Evolutionary conservation across 2,329 filamentous ascomycete species (phyloP), one percentile per base, ranked within the genome.

Genomic region (Colletotrichum destructivum): DNA sequence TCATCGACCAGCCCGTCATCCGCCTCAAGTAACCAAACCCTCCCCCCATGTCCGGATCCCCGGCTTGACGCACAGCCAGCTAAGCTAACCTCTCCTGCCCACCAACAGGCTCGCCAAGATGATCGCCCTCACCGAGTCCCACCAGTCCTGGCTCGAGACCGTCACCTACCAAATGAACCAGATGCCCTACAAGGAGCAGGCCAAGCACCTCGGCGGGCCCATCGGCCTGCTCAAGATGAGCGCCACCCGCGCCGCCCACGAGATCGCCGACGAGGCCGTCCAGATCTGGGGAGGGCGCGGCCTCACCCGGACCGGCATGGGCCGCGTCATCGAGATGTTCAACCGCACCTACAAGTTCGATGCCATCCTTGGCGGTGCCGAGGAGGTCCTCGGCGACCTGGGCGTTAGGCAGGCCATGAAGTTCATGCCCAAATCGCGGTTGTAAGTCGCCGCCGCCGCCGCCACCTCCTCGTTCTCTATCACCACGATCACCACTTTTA

Each of bases 131-230:
- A 89, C 91, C 75, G 94, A 97, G 81, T 88, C 93, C n/a, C 92
- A 93, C 82, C 94, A 97, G 81, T 89, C 94, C 23, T 97, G 93
- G 93, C 88, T 96, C 60, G 94, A 97, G 81, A 90, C 89, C 52
- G 91, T 96, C 78, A 94, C 94, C 23, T 94, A 94, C 84, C 94
- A 97, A 80, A 97, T 97, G 94, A 92, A 89, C 84, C 87, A 94
- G 80, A 94, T 97, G 93, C 88, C 89, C 44, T 96, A 97, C 82
- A 87, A 88, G 65, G 84, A 96, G 79, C 94, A 97, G 81, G 86
- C 92, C 31, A 90, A 90, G 78, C 88, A 92, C 76, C 88, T 97
- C 1, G 93, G 92, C 64, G 94, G 94, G 0, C 94, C 94, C 38
- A 95, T 97, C 74, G 94, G 91, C 11, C 86, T 97, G 26, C 88